Evolutionary conservation across 2,329 filamentous ascomycete species (phyloP), one percentile per base, ranked within the genome.

Genomic region (Ceratocystis cubensis): DNA sequence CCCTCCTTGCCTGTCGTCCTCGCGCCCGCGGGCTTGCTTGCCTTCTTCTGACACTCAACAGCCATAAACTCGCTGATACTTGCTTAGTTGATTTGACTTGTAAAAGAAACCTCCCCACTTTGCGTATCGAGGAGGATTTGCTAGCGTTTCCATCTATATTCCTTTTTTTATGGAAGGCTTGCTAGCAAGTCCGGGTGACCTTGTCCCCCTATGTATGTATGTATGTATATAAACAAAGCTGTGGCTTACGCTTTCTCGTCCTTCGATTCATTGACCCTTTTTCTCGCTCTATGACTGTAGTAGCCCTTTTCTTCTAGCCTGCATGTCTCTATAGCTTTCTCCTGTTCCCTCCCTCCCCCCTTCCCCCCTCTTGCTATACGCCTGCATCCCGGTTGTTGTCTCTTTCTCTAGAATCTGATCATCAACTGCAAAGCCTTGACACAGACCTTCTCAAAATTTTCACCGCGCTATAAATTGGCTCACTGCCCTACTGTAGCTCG

Each of bases 391-490:
- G 56, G 56, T 37, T 30, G 28, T 59, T 59, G 56, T 59, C 56
- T 59, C 56, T 20, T 59, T 59, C 56, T 37, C 25, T 13, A n/a
- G 15, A 30, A n/a, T 59, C 56, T 6, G 56, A 2, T 8, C 28
- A 59, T 28, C 48, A 25, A 53, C 48, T 53, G 48, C 48, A 8
- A 37, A 5, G 3, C 33, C 56, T 59, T 59, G 56, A 59, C 25
- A 59, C 56, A 59, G 53, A 59, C 56, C 56, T 41, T 10, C 28
- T 22, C 56, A 59, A 59, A 59, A 37, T 59, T 59, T 59, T 59
- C 56, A 59, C 28, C 28, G 7, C 56, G n/a, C 30, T 37, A 59
- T 30, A 59, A 59, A 59, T 59, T 37, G 7, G 22, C 28, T 20
- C 56, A n/a, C 56, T 37, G 28, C 17, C 8, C 22, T 53, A 7